Evolutionary conservation across 306 rosid genomes (phyloP), one percentile per base, ranked within the genome.

Genomic region (Dalbergia oliveri): DNA sequence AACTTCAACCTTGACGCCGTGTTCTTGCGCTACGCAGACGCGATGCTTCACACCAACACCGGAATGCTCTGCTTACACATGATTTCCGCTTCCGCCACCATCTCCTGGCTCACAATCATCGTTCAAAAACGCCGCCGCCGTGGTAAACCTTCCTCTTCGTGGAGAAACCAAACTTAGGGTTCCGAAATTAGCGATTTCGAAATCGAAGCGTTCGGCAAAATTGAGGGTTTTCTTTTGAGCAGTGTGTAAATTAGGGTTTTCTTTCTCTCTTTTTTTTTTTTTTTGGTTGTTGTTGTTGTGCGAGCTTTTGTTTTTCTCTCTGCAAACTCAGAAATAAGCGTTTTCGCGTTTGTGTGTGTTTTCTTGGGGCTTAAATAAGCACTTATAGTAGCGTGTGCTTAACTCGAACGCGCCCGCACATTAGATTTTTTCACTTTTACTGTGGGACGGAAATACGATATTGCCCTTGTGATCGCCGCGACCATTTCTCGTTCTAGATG

Each of bases 11-110:
- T 83, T 89, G 15, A 85, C 82, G 50, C 21, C 47, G 69, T 69
- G 84, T 13, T 90, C 90, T 16, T 86, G 87, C 18, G 87, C 56
- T 26, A 85, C 94, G 78, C 89, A 73, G 7, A 91, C 83, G 35
- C 88, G 87, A 81, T 77, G 90, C 82, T 94, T 90, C 23, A 90
- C 83, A 59, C 94, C 68, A 87, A 67, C 83, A 83, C 45, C 13
- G 90, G 84, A 57, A 88, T 68, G 79, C 86, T 73, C 86, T 81
- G 73, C 77, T 87, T 82, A 82, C 89, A 85, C 6, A 85, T 82
- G 34, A 86, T 83, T 61, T 92, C 94, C 61, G 98, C 82, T 45
- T 92, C 96, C 11, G 90, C 63, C 45, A 82, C 92, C 88, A 88
- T 84, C 1, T 88, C 82, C 66, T 80, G 86, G 35, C 85, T 73